Percentiles rank a stretch among this genome's conserved stretches.
These are phyloP conservation scores for Trichosanthes cucumerina DNA, from an alignment of 306 rosid species.

Conservation along the genomic window DNA sequence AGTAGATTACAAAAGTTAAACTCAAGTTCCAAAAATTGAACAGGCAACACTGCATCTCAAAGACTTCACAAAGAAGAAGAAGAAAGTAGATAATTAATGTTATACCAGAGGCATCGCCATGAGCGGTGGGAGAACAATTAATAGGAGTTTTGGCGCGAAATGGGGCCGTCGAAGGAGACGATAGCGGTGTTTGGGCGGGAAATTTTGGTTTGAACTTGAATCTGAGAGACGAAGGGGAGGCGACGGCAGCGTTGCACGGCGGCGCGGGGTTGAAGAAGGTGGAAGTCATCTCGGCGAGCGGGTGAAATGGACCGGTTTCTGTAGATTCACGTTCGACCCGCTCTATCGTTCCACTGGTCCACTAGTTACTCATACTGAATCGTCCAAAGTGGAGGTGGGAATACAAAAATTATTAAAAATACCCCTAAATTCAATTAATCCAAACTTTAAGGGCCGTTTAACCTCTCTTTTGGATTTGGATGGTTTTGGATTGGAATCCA, in stretches of 20 bases:
- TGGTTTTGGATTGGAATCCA: no score
- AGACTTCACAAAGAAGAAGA: background rate
- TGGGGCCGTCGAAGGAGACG: constrained; percentile 21
- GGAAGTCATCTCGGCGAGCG: constrained; percentile 26
- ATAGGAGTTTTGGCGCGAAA: constrained; percentile 21
- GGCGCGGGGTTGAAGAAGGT: constrained; percentile 19
- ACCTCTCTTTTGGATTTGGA: no score
- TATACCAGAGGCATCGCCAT: constrained; percentile 17
- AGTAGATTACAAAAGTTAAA: background rate
- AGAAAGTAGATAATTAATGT: background rate
- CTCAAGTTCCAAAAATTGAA: background rate
- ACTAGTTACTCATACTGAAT: no score
- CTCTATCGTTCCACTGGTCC: background rate
- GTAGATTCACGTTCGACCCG: background rate
- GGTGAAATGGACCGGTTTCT: background rate
- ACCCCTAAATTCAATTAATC: no score
- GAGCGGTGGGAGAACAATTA: constrained; percentile 6
- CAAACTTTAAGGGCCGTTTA: no score
- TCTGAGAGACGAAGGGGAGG: constrained; percentile 1
- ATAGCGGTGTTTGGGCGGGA: constrained; percentile 38
- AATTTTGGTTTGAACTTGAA: constrained; percentile 7
- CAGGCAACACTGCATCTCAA: background rate
- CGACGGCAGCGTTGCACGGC: constrained; percentile 19
- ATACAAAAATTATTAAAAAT: background rate
- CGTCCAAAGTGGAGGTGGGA: background rate